Percentiles rank a stretch among this genome's conserved stretches.
These are phyloP conservation scores for Penicillium canariense DNA, from an alignment of 495 filamentous ascomycete genomes.

Conservation along the genomic window DNA sequence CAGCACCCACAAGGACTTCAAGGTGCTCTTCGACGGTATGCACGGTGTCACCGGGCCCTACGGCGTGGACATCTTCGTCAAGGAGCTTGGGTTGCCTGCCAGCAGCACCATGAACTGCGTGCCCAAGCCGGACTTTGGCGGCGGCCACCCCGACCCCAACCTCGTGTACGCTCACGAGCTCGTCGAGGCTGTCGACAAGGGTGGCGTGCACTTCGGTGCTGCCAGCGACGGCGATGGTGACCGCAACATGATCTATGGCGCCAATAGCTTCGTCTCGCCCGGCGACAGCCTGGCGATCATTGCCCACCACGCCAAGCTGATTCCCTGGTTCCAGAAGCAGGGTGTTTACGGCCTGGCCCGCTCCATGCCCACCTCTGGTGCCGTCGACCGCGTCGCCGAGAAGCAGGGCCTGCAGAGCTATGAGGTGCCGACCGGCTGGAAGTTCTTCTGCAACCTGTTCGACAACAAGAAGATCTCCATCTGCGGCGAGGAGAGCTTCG, in stretches of 20 bases:
- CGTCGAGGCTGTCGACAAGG: slow-evolving; percentile 89
- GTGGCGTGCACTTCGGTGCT: slow-evolving; percentile 90
- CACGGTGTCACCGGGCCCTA: slow-evolving; percentile 95
- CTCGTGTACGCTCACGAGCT: slow-evolving; percentile 96
- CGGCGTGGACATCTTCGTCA: slow-evolving; percentile 88
- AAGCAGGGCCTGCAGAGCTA: slow-evolving; percentile 89
- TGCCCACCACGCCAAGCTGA: slow-evolving; percentile 86
- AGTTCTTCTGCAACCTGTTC: slow-evolving; percentile 99
- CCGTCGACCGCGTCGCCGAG: slow-evolving; percentile 92
- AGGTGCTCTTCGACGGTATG: slow-evolving; percentile 92
- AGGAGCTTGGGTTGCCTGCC: slow-evolving; percentile 76
- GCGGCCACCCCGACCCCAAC: slow-evolving; percentile 97
- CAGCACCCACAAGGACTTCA: slow-evolving; percentile 80
- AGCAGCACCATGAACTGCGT: slow-evolving; percentile 90
- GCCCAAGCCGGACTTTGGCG: slow-evolving; percentile 90
- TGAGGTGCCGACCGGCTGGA: slow-evolving; percentile 98
- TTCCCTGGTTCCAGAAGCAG: slow-evolving; percentile 96
- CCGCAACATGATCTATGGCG: slow-evolving; percentile 99
- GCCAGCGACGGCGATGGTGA: slow-evolving; percentile 96
- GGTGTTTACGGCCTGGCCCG: slow-evolving; percentile 93
- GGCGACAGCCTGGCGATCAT: slow-evolving; percentile 97
- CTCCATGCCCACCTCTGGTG: slow-evolving; percentile 94
- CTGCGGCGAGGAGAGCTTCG: slow-evolving; percentile 97
- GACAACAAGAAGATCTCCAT: slow-evolving; percentile 97
- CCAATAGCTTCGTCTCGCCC: slow-evolving; percentile 92